These are phyloP conservation scores for Neonectria magnoliae DNA, from an alignment of 2,329 filamentous ascomycete genomes.

Conservation along the genomic window DNA sequence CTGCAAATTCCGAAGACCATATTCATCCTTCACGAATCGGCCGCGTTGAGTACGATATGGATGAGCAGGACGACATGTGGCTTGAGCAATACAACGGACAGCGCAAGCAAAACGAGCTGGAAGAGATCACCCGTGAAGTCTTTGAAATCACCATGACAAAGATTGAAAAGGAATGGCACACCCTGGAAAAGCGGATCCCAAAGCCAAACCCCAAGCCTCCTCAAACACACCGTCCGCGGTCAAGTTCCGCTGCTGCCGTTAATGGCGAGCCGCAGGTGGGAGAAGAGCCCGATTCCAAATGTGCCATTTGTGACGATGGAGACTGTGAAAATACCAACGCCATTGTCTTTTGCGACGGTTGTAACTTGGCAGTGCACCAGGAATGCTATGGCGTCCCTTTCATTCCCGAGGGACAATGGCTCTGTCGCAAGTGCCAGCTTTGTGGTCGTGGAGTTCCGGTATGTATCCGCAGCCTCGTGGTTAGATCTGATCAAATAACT, in stretches of 20 bases:
- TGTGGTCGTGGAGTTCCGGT: slow-evolving; percentile 91
- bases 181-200: slow-evolving; percentile 93
- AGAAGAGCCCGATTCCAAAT: slow-evolving; percentile 97
- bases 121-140: slow-evolving; percentile 88
- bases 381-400: slow-evolving; percentile 99
- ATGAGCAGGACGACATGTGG: slow-evolving; percentile 98
- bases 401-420: slow-evolving; percentile 98
- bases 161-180: slow-evolving; percentile 98
- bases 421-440: slow-evolving; percentile 95
- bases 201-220: slow-evolving; percentile 97
- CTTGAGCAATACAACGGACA: slow-evolving; percentile 83
- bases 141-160: slow-evolving; percentile 99
- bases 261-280: slow-evolving; percentile 87
- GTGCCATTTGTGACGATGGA: slow-evolving; percentile 97
- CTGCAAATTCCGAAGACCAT: slow-evolving; percentile 44
- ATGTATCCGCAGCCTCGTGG: slow-evolving; percentile 47
- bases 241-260: slow-evolving; percentile 92
- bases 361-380: slow-evolving; percentile 96
- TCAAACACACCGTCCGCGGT: slow-evolving; percentile 91
- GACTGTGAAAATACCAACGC: slow-evolving; percentile 99
- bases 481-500: slow-evolving; percentile 19
- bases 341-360: slow-evolving; percentile 98
- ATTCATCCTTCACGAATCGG: slow-evolving; percentile 63
- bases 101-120: slow-evolving; percentile 77
- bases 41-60: slow-evolving; percentile 98